Evolutionary conservation across 208 protist genomes (phyloP).

Genomic region (Acanthamoeba triangularis): DNA sequence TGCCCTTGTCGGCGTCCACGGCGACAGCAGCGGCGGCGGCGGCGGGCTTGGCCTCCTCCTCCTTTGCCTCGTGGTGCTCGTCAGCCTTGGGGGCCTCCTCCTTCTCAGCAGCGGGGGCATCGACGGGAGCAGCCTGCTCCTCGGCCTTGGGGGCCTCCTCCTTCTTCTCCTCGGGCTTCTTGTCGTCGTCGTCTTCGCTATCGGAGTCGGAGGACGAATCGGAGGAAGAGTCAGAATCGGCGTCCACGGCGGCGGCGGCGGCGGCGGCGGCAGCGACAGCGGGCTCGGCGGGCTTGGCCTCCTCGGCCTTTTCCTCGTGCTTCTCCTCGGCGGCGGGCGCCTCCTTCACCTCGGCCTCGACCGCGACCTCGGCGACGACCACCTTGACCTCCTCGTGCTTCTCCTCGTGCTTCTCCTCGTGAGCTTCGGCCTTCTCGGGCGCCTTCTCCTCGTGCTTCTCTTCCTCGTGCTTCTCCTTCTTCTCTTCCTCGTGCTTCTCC

Average conservation of each 20-base stretch:
- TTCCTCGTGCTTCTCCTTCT: background rate
- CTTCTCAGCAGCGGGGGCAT: background rate
- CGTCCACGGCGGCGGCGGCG: too few species aligned
- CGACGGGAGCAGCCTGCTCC: background rate
- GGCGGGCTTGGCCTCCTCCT: background rate
- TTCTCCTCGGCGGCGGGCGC: background rate
- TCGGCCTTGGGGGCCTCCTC: background rate
- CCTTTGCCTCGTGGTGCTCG: background rate
- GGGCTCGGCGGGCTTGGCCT: background rate
- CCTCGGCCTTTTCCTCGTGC: background rate
- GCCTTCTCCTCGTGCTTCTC: conserved; percentile 33
- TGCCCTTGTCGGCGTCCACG: conserved; percentile 3
- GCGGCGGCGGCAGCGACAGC: background rate
- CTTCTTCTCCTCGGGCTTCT: background rate
- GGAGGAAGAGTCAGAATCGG: too few species aligned
- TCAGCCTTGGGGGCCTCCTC: conserved; percentile 3
- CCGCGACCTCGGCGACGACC: background rate
- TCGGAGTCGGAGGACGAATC: too few species aligned
- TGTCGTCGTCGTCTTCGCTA: background rate
- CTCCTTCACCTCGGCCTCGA: background rate
- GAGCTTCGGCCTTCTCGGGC: background rate
- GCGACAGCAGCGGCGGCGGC: background rate
- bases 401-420: conserved; percentile 28
- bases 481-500: background rate
- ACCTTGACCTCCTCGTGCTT: background rate